Percentiles rank a stretch among this genome's conserved stretches.
Conservation (phyloP, 1,284 basidiomycete genomes). For the Somion occarium region DNA sequence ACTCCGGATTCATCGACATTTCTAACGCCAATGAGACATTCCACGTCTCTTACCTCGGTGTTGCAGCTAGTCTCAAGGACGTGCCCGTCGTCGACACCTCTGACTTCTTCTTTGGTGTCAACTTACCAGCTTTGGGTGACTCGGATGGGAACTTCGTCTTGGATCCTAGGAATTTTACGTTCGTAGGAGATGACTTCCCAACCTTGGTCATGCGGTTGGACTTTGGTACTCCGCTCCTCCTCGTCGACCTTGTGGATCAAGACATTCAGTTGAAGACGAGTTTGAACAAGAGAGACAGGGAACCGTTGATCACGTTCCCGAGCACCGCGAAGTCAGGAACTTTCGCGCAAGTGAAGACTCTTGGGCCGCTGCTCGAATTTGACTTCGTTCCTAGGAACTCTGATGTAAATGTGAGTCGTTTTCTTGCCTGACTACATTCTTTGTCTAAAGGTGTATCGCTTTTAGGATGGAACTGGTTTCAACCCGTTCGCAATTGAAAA, state of each 20-base stretch:
- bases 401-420: conserved; percentile 28
- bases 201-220: conserved; percentile 40
- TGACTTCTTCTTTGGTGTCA: conserved; percentile 38
- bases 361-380: conserved; percentile 35
- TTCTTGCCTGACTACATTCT: not conserved
- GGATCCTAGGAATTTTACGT: conserved; percentile 45
- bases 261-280: conserved; percentile 24
- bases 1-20: conserved; percentile 55
- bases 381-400: conserved; percentile 35
- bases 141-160: conserved; percentile 34
- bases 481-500: conserved; percentile 34
- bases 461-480: conserved; percentile 33
- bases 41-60: conserved; percentile 49
- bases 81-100: conserved; percentile 48
- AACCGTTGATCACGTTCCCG: conserved; percentile 20
- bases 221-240: conserved; percentile 50
- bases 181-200: conserved; percentile 41
- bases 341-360: conserved; percentile 33
- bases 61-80: conserved; percentile 42
- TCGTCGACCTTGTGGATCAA: conserved; percentile 39
- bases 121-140: conserved; percentile 39
- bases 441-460: conserved; percentile 7
- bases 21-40: conserved; percentile 35
- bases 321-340: conserved; percentile 13
- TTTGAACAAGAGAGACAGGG: conserved; percentile 16